phyloP scores from a whole-genome alignment of 345 rosid genomes.

The Gossypium ekmanianum region DNA sequence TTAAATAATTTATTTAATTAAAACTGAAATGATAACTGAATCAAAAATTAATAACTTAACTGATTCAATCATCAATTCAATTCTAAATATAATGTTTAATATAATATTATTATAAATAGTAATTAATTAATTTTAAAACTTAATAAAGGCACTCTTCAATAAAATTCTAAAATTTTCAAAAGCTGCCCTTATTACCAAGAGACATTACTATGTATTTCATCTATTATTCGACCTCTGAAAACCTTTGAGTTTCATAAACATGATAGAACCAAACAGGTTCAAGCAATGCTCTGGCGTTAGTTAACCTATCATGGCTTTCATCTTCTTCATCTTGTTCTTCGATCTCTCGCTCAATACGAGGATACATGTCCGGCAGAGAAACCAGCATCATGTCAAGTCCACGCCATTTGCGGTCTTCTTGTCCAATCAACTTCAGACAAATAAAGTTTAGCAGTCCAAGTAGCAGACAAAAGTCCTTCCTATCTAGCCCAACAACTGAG shows the following conservation, averaged over 20 bases:
- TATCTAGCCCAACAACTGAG: constrained; percentile 51
- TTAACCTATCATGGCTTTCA: constrained; percentile 29
- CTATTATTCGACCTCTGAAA: constrained; percentile 45
- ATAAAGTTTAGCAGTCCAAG: constrained; percentile 57
- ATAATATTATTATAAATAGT: no score
- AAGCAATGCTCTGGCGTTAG: constrained; percentile 51
- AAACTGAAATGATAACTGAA: no score
- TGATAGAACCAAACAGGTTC: constrained; percentile 86
- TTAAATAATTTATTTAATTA: no score
- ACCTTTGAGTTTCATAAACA: constrained; percentile 71
- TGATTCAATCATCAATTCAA: no score
- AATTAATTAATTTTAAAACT: no score
- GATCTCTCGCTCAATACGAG: constrained; percentile 38
- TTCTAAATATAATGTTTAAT: no score
- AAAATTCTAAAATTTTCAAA: background rate
- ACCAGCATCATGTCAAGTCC: constrained; percentile 40
- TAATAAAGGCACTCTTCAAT: background rate
- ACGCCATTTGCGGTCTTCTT: constrained; percentile 63
- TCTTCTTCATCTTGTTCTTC: constrained; percentile 3
- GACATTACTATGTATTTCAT: background rate
- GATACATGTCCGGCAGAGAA: constrained; percentile 30
- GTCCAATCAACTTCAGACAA: constrained; percentile 47
- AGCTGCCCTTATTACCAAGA: background rate
- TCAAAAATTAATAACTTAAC: no score
- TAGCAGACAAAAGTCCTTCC: constrained; percentile 50